Evolutionary conservation across 2,329 filamentous ascomycete genomes (phyloP).

Genomic region (Penicillium palitans): DNA sequence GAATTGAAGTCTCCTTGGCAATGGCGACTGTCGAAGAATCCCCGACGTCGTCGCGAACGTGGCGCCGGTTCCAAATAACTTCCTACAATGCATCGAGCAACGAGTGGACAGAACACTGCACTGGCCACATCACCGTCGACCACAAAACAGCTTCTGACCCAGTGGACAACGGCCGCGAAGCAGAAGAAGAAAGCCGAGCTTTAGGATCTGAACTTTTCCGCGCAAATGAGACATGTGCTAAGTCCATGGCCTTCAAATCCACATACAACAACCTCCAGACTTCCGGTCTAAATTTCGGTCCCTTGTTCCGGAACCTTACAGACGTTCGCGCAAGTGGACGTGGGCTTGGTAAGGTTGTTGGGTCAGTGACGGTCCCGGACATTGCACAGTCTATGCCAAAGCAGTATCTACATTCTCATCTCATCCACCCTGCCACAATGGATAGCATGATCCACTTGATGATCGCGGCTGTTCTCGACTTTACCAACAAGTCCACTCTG

Average conservation of each 20-base stretch:
- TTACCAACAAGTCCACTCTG: constrained; percentile 23
- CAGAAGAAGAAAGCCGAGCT: constrained; percentile 15
- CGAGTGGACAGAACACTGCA: constrained; percentile 40
- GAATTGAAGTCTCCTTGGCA: constrained; percentile 32
- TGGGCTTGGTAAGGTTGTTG: constrained; percentile 22
- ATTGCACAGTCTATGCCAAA: constrained; percentile 36
- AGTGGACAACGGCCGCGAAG: constrained; percentile 13
- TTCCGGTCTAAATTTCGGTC: constrained; percentile 33
- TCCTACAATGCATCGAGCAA: constrained; percentile 32
- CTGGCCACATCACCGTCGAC: constrained; percentile 33
- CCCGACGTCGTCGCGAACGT: constrained; percentile 21
- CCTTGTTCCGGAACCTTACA: constrained; percentile 33
- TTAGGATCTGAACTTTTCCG: constrained; percentile 17
- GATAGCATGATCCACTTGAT: constrained; percentile 37
- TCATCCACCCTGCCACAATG: constrained; percentile 41
- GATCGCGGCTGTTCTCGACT: constrained; percentile 29
- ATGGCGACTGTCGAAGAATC: constrained; percentile 26
- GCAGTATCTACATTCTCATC: constrained; percentile 32
- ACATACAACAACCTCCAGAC: constrained; percentile 30
- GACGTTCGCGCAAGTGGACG: constrained; percentile 23
- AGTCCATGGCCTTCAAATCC: constrained; percentile 23
- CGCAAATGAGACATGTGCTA: constrained; percentile 22
- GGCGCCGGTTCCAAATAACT: constrained; percentile 34
- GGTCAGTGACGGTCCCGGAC: constrained; percentile 31
- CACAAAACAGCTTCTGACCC: not conserved